phyloP scores from a whole-genome alignment of 352 stramenopile genomes.

The Phytophthora pluvialis region DNA sequence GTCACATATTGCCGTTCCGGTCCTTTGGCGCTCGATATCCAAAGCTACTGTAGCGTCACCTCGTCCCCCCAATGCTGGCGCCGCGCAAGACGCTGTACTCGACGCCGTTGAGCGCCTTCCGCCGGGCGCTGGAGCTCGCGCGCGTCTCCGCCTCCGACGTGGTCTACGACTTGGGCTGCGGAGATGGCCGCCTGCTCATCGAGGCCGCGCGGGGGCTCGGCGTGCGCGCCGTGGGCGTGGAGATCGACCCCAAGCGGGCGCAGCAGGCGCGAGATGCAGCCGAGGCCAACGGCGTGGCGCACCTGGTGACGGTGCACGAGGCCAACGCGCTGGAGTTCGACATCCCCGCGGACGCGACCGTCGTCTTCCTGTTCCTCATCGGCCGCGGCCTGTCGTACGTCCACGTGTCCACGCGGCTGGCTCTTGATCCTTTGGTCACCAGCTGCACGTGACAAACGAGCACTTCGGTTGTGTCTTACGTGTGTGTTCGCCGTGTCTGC shows the following conservation, averaged over 20 bases:
- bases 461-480: background rate
- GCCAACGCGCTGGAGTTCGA: slow-evolving; percentile 81
- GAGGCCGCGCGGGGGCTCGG: slow-evolving; percentile 55
- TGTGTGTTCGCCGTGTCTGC: slow-evolving; percentile 4
- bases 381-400: slow-evolving; percentile 67
- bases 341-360: slow-evolving; percentile 56
- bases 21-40: slow-evolving; percentile 5
- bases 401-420: slow-evolving; percentile 26
- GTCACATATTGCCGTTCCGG: slow-evolving; percentile 31
- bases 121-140: slow-evolving; percentile 60
- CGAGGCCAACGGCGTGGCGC: slow-evolving; percentile 34
- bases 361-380: slow-evolving; percentile 88
- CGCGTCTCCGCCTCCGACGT: slow-evolving; percentile 47
- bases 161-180: slow-evolving; percentile 83
- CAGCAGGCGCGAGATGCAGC: slow-evolving; percentile 37
- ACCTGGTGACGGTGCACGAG: slow-evolving; percentile 68
- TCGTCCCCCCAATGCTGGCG: slow-evolving; percentile 58
- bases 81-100: slow-evolving; percentile 84
- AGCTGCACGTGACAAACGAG: slow-evolving; percentile 16
- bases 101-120: slow-evolving; percentile 71
- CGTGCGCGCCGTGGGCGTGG: slow-evolving; percentile 67
- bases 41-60: slow-evolving; percentile 22
- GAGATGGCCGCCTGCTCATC: slow-evolving; percentile 74
- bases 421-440: background rate
- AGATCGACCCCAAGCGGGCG: slow-evolving; percentile 64